Base-by-base conservation (phyloP, 257 asterid species). In the Solanum bukasovii region DNA sequence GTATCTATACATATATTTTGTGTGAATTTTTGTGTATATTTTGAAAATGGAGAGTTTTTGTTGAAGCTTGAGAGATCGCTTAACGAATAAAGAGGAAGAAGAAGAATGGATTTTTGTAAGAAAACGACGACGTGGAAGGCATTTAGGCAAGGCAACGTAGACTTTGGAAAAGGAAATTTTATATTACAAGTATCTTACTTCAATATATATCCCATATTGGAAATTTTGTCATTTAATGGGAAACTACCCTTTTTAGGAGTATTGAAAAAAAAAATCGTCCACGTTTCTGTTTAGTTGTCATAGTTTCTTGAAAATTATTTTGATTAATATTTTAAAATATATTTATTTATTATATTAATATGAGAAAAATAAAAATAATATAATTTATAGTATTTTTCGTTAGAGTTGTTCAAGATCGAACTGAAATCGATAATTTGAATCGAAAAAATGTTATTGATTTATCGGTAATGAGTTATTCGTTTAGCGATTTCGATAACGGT, bases 61-160 rank as follows among this genome's bases (percentile, higher is more conserved):
- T 78, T 25, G 25, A 46, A 29, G 42, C 16, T 59, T 27, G 42
- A 81, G 40, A 13, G 40, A 79, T 42, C 38, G 84, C 12, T 20
- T 42, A 79, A 29, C 25, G 67, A 79, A 79, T 44, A 13, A 44
- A 79, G 27, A 81, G 85, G 42, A 44, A 40, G 14, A 25, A 42
- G 20, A 38, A 56, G 1, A 56, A 56, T 56, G 4, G 65, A 18
- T 18, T 5, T 79, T 20, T 79, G 67, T 59, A 7, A 59, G 67
- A 44, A 79, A 81, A 81, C 82, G 29, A 73, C 83, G 83, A 81
- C 85, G 85, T 81, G 78, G 27, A 81, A 81, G 13, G 42, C 42
- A 81, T 46, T 46, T 49, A 81, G 2, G 27, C 85, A 1, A 81
- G 65, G 11, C 65, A 56, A 81, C 40, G 79, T 27, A 13, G 87